Conservation (phyloP, 2,329 filamentous ascomycete species). For the Cladosporium colombiae region DNA sequence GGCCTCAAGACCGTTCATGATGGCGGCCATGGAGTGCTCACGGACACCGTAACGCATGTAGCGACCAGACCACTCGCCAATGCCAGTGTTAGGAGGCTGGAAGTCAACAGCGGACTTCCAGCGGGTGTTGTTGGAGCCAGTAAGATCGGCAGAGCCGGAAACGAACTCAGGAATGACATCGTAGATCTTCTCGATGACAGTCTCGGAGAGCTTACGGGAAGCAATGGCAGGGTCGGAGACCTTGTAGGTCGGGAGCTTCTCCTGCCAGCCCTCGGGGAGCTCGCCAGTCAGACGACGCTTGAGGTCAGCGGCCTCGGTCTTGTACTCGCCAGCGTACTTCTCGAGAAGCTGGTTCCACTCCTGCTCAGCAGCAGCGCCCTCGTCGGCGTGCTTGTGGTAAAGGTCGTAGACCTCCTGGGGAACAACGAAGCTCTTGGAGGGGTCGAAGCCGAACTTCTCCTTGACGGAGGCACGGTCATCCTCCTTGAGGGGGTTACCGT, state of each 20-base stretch:
- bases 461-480: conserved; percentile 95
- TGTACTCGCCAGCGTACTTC: conserved; percentile 79
- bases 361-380: conserved; percentile 85
- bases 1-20: conserved; percentile 92
- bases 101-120: conserved; percentile 98
- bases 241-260: conserved; percentile 87
- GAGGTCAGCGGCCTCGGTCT: conserved; percentile 78
- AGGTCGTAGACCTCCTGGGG: conserved; percentile 92
- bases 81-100: conserved; percentile 81
- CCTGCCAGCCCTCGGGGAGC: conserved; percentile 96
- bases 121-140: conserved; percentile 96
- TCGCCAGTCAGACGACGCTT: conserved; percentile 75
- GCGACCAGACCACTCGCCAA: conserved; percentile 87
- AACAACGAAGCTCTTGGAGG: conserved; percentile 87
- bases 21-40: conserved; percentile 88
- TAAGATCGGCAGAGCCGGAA: conserved; percentile 96
- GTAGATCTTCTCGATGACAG: conserved; percentile 86
- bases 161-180: conserved; percentile 81
- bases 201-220: conserved; percentile 95
- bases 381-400: conserved; percentile 80
- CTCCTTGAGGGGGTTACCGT: conserved; percentile 92
- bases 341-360: conserved; percentile 94
- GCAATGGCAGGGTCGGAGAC: conserved; percentile 80
- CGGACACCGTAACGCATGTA: conserved; percentile 92
- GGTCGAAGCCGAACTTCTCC: conserved; percentile 93